Conservation (phyloP, 305 asterid genomes). For the Fraxinus nigra region DNA sequence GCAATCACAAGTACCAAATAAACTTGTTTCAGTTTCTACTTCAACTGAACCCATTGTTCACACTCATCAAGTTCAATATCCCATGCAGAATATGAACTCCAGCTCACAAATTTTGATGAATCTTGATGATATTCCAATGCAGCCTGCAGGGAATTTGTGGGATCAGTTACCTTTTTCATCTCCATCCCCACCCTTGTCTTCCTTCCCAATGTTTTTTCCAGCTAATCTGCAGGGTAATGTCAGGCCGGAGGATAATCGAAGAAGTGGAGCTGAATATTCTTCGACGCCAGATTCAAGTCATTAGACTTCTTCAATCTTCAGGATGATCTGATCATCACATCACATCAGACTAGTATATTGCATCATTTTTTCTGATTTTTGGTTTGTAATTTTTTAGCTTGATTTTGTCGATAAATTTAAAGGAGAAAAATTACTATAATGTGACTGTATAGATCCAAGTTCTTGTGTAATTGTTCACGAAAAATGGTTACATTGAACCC, state of each 20-base stretch:
- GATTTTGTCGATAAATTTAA: not conserved
- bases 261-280: not conserved
- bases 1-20: not conserved
- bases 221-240: not conserved
- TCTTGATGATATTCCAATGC: not conserved
- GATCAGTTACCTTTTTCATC: not conserved
- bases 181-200: not conserved
- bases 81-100: not conserved
- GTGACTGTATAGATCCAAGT: not conserved
- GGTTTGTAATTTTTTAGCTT: not conserved
- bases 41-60: constrained; percentile 28
- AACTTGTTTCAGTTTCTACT: constrained; percentile 4
- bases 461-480: not conserved
- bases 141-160: not conserved
- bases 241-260: not conserved
- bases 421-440: not conserved
- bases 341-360: not conserved
- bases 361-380: not conserved
- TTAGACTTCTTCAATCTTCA: not conserved
- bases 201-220: not conserved
- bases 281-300: not conserved
- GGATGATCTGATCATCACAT: not conserved
- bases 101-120: not conserved
- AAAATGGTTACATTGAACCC: not conserved
- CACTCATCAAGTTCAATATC: constrained; percentile 12